Conservation (phyloP, 2,329 filamentous ascomycete genomes). For the Hymenoscyphus infarciens region DNA sequence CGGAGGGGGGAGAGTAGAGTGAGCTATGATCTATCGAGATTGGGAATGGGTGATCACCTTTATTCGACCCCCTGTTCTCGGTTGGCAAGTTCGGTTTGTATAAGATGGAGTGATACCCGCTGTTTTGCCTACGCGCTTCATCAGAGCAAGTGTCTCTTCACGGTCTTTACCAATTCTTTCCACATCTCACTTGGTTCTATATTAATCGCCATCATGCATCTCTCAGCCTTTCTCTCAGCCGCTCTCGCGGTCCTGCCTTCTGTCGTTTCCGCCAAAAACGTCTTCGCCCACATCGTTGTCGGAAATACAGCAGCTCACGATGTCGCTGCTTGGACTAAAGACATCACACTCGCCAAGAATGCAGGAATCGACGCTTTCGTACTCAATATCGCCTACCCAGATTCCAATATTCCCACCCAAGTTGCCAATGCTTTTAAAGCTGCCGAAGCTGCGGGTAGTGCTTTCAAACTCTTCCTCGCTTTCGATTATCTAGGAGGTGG, state of each 20-base stretch:
- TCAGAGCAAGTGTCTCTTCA: slow-evolving; percentile 1
- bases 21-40: too few species aligned
- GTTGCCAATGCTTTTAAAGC: slow-evolving; percentile 36
- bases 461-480: slow-evolving; percentile 35
- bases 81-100: neutral
- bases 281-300: slow-evolving; percentile 34
- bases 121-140: neutral
- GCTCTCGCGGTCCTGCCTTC: slow-evolving; percentile 12
- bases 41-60: too few species aligned
- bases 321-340: slow-evolving; percentile 19
- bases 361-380: slow-evolving; percentile 38
- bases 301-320: slow-evolving; percentile 36
- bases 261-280: slow-evolving; percentile 26
- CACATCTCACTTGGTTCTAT: neutral
- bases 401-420: slow-evolving; percentile 34
- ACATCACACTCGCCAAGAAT: slow-evolving; percentile 26
- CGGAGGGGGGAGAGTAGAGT: too few species aligned
- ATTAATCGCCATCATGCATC: slow-evolving; percentile 17
- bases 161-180: slow-evolving; percentile 5
- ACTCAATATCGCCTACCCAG: slow-evolving; percentile 34
- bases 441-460: slow-evolving; percentile 29
- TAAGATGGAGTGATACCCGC: neutral
- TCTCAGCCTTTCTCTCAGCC: slow-evolving; percentile 9
- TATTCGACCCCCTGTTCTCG: too few species aligned
- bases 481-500: slow-evolving; percentile 36